Conservation (phyloP, 129 eudicot species). For the Deinandra increscens region DNA sequence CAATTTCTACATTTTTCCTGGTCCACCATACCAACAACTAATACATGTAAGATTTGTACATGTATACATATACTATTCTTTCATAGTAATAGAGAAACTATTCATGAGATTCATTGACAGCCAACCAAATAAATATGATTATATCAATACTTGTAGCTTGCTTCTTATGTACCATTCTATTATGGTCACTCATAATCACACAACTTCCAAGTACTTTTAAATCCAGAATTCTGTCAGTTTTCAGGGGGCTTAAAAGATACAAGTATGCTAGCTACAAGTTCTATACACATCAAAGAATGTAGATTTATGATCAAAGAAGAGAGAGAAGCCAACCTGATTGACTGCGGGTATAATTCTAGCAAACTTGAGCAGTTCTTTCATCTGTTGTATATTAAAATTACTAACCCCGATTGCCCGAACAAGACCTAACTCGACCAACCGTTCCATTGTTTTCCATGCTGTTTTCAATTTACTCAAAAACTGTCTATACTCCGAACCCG, state of each 20-base stretch:
- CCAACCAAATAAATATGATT: background rate
- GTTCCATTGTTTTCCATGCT: slow-evolving; percentile 57
- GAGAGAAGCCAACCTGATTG: slow-evolving; percentile 42
- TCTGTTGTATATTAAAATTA: slow-evolving; percentile 51
- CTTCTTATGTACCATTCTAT: background rate
- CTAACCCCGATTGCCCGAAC: slow-evolving; percentile 64
- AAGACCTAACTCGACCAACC: slow-evolving; percentile 48
- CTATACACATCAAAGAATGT: background rate
- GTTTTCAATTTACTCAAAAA: slow-evolving; percentile 52
- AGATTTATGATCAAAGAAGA: background rate
- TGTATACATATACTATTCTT: background rate
- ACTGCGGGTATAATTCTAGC: slow-evolving; percentile 55
- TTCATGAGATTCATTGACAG: background rate
- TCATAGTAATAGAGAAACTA: background rate
- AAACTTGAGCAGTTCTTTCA: slow-evolving; percentile 48
- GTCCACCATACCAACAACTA: background rate
- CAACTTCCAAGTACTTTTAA: background rate
- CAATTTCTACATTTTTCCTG: background rate
- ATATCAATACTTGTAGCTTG: too few relatives aligned
- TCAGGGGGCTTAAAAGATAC: background rate
- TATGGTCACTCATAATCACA: background rate
- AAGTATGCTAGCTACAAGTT: background rate
- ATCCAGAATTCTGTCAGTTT: background rate
- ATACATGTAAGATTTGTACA: background rate
- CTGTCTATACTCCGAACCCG: slow-evolving; percentile 52